Evolutionary conservation across 352 stramenopile species (phyloP).

Genomic region (Pythium sukuiense): DNA sequence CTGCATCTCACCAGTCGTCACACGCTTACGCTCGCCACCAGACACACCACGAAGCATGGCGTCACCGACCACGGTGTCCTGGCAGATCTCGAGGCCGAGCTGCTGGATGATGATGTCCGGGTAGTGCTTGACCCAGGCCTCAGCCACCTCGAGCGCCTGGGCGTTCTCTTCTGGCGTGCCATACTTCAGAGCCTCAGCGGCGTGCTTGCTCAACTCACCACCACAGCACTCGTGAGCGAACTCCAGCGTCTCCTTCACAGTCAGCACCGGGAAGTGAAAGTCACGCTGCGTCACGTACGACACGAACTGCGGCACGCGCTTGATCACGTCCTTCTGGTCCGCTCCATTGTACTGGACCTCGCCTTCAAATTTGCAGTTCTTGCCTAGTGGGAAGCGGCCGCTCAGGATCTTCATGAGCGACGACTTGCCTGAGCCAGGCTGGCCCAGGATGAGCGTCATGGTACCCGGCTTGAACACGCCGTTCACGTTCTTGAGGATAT

Average conservation of each 20-base stretch:
- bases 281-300: too few relatives aligned
- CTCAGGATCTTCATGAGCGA: too few relatives aligned
- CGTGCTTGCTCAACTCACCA: conserved; percentile 18
- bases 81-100: conserved; percentile 27
- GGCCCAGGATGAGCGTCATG: conserved; percentile 16
- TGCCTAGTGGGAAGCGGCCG: neutral
- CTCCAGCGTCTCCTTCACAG: too few relatives aligned
- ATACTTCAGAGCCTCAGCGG: neutral
- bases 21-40: too few relatives aligned
- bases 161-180: conserved; percentile 24
- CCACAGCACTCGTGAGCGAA: conserved; percentile 32
- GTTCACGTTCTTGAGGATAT: conserved; percentile 34
- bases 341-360: conserved; percentile 23
- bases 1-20: too few relatives aligned
- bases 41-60: too few relatives aligned
- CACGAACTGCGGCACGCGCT: conserved; percentile 12
- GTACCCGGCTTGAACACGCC: conserved; percentile 27
- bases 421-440: neutral
- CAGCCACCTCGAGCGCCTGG: conserved; percentile 10
- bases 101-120: conserved; percentile 35
- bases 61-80: neutral
- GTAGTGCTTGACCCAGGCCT: conserved; percentile 16
- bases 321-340: neutral
- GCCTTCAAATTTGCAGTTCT: conserved; percentile 14
- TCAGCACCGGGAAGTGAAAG: too few relatives aligned